Base-by-base conservation (phyloP, 345 rosid species). In the Corchorus capsularis region DNA sequence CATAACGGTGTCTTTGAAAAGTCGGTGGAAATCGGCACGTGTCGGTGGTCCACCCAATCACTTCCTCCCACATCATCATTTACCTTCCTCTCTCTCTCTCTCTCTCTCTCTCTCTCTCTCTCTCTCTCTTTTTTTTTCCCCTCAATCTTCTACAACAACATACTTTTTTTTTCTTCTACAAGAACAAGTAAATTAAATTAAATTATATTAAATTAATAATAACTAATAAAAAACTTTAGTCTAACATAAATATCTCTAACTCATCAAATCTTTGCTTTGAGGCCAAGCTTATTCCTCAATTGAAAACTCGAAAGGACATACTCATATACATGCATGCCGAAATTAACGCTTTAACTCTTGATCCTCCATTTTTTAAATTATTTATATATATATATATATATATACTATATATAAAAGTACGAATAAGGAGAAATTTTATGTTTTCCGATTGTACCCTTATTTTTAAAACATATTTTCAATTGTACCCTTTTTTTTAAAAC, bases 1-100 rank as follows among this genome's bases (percentile, higher is more conserved):
- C 86, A 71, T 59, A 67, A 71, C 83, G 77, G 68, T 83, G 76
- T 62, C 77, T 10, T 35, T 22, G 15, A 69, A 81, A 78, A 59
- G 86, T 85, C 85, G 88, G 85, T 85, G 81, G 19, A 56, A 75
- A 82, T 77, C 74, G 83, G 83, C 89, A 84, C 86, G 80, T 78
- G 85, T 84, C 87, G 87, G 84, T 79, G 84, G 80, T 77, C 72
- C 71, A 46, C 71, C 71, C 80, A 22, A 75, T 72, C 74, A 67
- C 69, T 75, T 67, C 50, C 70, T 14, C 71, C 70, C 52, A 34
- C 75, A 11, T 60, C 77, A 59, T 61, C 70, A 68, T 46, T 56
- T 15, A 1, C 27, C 27, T 27, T 27, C 27, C 43, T 6, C 43
- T 39, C 43, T 49, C 4, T 53, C 27, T 19, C 1, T 16, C 8